phyloP scores from a whole-genome alignment of 352 stramenopile genomes.

The Pelagophyceae sp. region DNA sequence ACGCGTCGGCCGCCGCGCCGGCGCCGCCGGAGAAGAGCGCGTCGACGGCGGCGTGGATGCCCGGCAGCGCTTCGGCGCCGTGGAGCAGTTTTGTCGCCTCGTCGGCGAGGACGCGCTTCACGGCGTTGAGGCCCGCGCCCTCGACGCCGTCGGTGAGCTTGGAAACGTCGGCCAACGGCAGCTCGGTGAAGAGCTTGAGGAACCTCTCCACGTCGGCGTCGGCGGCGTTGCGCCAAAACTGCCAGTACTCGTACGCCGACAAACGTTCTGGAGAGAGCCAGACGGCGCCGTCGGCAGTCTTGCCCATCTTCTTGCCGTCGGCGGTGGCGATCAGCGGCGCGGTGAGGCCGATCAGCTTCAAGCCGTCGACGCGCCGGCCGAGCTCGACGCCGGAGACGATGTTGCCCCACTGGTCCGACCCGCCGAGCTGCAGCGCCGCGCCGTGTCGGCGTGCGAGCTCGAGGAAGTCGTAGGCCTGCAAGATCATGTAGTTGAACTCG shows the following conservation, averaged over 20 bases:
- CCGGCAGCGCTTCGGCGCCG: conserved; percentile 61
- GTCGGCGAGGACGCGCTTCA: conserved; percentile 65
- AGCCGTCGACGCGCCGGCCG: conserved; percentile 71
- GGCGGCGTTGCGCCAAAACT: conserved; percentile 63
- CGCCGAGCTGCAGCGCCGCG: conserved; percentile 89
- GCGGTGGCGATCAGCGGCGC: conserved; percentile 90
- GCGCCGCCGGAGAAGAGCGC: conserved; percentile 30
- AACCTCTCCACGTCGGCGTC: conserved; percentile 83
- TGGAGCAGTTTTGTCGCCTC: conserved; percentile 86
- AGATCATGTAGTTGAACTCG: conserved; percentile 99
- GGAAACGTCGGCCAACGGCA: conserved; percentile 79
- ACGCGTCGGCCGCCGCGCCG: background rate
- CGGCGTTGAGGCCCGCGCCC: conserved; percentile 62
- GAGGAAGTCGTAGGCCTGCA: conserved; percentile 98
- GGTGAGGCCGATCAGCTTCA: conserved; percentile 80
- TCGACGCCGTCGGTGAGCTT: conserved; percentile 69
- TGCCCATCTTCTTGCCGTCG: conserved; percentile 97
- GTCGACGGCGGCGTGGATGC: conserved; percentile 59
- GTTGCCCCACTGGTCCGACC: conserved; percentile 99
- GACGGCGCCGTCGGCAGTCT: conserved; percentile 92
- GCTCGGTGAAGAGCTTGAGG: conserved; percentile 94
- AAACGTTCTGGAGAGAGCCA: conserved; percentile 91
- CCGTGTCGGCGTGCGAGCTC: conserved; percentile 80
- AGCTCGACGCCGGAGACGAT: conserved; percentile 94
- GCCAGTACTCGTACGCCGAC: conserved; percentile 82